Evolutionary conservation across 208 protist species (phyloP).

Genomic region (Leishmania mexicana): DNA sequence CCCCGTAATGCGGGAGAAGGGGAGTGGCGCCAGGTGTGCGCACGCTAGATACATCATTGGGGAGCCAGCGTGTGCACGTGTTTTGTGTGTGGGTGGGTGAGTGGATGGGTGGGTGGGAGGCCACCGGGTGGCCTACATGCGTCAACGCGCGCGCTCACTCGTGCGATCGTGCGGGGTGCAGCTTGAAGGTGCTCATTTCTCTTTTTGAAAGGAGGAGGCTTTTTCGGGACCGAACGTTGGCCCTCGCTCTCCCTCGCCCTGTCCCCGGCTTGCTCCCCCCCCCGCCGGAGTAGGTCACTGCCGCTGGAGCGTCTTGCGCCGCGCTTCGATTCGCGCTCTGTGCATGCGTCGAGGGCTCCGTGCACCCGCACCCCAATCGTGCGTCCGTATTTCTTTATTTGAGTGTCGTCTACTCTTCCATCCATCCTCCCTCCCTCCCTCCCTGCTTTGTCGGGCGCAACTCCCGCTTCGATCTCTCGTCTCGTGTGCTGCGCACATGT

Average conservation of each 20-base stretch:
- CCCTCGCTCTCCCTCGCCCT: background rate
- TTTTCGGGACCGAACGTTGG: background rate
- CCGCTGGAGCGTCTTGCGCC: background rate
- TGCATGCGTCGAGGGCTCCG: background rate
- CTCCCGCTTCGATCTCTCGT: background rate
- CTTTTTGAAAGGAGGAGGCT: background rate
- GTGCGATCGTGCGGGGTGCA: background rate
- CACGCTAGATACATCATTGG: background rate
- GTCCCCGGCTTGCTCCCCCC: background rate
- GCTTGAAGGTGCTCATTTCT: background rate
- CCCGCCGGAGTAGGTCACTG: background rate
- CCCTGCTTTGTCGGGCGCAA: background rate
- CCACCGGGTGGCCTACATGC: background rate
- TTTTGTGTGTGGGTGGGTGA: too few relatives aligned
- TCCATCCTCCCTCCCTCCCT: background rate
- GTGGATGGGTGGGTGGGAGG: background rate
- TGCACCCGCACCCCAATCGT: background rate
- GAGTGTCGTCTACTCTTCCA: background rate
- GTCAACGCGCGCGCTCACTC: background rate
- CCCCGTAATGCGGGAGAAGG: background rate
- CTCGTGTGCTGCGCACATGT: background rate
- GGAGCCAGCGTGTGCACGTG: background rate
- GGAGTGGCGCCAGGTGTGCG: background rate
- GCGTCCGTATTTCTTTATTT: background rate
- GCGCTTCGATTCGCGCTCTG: background rate